Percentiles rank a stretch among this genome's conserved stretches.
phyloP scores from a whole-genome alignment of 1,284 basidiomycete species.

The Apiotrichum veenhuisii region DNA sequence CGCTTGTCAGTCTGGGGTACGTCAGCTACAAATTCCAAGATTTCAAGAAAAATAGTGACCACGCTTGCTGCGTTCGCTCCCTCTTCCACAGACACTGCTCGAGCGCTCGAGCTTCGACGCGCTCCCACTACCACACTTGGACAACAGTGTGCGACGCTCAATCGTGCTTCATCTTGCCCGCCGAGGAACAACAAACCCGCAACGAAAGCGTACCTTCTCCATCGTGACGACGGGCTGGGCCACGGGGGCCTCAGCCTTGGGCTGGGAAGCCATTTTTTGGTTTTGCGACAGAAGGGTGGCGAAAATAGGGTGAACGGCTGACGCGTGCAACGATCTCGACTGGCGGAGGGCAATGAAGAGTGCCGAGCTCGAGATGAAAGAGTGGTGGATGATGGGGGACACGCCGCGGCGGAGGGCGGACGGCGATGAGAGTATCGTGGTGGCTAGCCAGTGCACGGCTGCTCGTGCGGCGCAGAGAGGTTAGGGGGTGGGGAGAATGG shows the following conservation, averaged over 20 bases:
- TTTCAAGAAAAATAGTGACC: too few relatives aligned
- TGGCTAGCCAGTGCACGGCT: conserved; percentile 1
- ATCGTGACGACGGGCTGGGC: conserved; percentile 40
- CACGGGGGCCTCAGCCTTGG: conserved; percentile 30
- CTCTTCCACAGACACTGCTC: too few relatives aligned
- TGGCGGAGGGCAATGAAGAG: neutral
- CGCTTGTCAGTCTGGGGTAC: conserved; percentile 76
- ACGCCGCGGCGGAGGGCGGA: conserved; percentile 6
- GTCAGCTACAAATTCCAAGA: conserved; percentile 16
- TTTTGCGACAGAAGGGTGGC: neutral
- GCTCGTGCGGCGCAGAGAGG: conserved; percentile 2
- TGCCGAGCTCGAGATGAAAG: neutral
- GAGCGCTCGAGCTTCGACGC: too few relatives aligned
- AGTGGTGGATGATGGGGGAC: neutral
- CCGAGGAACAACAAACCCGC: neutral
- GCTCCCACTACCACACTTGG: neutral
- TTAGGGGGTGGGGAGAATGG: neutral
- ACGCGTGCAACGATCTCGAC: conserved; percentile 1
- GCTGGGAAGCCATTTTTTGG: conserved; percentile 4
- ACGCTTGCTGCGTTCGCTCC: too few relatives aligned
- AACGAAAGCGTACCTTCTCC: conserved; percentile 37
- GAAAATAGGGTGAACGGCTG: neutral
- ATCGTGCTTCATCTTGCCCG: neutral
- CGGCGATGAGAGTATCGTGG: conserved; percentile 1
- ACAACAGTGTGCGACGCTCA: neutral